A percentile compares a stretch with the other conserved stretches of the same genome.
These are phyloP conservation scores for Endoconidiophora laricicola DNA, from an alignment of 2,329 filamentous ascomycete species.

Conservation along the genomic window DNA sequence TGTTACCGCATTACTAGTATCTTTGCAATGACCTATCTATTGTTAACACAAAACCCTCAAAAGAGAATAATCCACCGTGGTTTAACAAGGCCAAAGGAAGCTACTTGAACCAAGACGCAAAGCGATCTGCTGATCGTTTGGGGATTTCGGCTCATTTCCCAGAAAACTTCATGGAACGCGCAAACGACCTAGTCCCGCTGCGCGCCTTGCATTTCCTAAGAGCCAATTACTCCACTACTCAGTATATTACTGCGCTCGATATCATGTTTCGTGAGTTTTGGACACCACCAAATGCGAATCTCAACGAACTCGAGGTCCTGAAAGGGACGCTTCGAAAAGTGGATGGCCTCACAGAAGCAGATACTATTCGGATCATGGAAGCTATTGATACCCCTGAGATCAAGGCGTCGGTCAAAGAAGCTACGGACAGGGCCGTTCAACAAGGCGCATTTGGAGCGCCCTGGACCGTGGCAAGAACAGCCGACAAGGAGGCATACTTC, in stretches of 20 bases:
- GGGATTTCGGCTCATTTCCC: constrained; percentile 23
- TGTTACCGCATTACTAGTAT: not conserved
- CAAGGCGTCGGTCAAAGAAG: constrained; percentile 31
- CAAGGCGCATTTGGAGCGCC: constrained; percentile 60
- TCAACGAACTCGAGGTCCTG: constrained; percentile 39
- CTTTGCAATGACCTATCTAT: not conserved
- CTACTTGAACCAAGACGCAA: constrained; percentile 31
- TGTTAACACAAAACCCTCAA: not conserved
- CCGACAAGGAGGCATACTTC: constrained; percentile 39
- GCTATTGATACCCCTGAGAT: constrained; percentile 31
- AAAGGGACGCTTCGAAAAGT: constrained; percentile 20
- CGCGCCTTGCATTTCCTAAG: constrained; percentile 53
- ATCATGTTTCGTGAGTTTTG: constrained; percentile 46
- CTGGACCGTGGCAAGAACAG: constrained; percentile 50
- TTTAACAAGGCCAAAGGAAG: constrained; percentile 47
- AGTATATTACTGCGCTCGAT: constrained; percentile 36
- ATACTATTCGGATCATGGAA: constrained; percentile 39
- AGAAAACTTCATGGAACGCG: constrained; percentile 26
- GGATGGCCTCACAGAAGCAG: constrained; percentile 22
- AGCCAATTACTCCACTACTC: constrained; percentile 29
- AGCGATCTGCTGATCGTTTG: constrained; percentile 23
- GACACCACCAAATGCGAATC: constrained; percentile 38
- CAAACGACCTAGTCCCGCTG: constrained; percentile 38
- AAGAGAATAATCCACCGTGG: constrained; percentile 64
- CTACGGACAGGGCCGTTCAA: constrained; percentile 44